Base-by-base conservation (phyloP, 495 filamentous ascomycete species). In the Daldinia caldariorum region DNA sequence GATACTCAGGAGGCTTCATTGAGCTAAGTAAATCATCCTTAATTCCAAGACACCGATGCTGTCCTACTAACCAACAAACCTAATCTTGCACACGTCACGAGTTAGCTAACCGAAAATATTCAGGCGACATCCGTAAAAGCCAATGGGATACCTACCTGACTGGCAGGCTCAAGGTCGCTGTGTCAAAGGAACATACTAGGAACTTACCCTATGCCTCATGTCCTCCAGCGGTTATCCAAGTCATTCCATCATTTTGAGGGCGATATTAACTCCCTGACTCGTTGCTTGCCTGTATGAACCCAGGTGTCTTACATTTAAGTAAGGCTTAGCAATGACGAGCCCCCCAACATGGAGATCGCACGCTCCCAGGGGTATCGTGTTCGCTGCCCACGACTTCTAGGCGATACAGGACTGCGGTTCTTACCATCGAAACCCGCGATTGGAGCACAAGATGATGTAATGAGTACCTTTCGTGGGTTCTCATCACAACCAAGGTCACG, bases 281-380 rank as follows among this genome's bases (percentile, higher is more conserved):
- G 9, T 20, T 6, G 43, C 9, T 12, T 22, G 14, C 22, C 16
- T 2, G 43, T 9, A 47, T 47, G 14, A 47, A 47, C 9, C 34
- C 34, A 5, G 26, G 26, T 26, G 3, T 22, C 43, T 12, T n/a
- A 47, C 7, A 58, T 16, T 32, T 43, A 58, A 31, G 56, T 58
- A 38, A 58, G 56, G 38, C 34, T 58, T 18, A 58, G 16, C 18
- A 58, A 43, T 3, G 56, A 43, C 8, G 56, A 43, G 16, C 56
- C 56, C 4, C 56, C 56, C 18, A 58, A 34, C 56, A 58, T 58
- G 7, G 56, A 58, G 26, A 58, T 58, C 12, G 56, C 56, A 26
- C 56, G 56, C 26, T 58, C 56, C 56, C 56, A 58, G 14, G 56
- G 39, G 16, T 58, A 58, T 43, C 38, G 37, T 26, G 35, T 31